Percentiles rank a stretch among this genome's conserved stretches.
These are phyloP conservation scores for Schrenkiella parvula DNA, from an alignment of 345 rosid species.

Conservation along the genomic window DNA sequence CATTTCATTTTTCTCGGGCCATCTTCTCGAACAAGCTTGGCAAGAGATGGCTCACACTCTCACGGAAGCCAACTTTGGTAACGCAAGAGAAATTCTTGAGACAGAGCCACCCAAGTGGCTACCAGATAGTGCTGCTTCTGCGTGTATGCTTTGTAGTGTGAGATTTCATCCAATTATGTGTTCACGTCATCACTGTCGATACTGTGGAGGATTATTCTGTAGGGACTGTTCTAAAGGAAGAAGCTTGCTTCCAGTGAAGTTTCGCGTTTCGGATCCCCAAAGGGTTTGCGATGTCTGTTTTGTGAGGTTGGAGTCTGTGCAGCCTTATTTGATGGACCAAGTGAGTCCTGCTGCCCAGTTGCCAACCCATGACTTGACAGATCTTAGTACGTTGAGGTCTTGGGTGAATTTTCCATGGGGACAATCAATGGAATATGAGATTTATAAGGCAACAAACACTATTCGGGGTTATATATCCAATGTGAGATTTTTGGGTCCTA, in stretches of 20 bases:
- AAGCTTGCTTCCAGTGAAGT: constrained; percentile 78
- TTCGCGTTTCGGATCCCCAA: constrained; percentile 63
- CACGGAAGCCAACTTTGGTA: constrained; percentile 66
- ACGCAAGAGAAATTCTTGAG: constrained; percentile 64
- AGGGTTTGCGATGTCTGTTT: constrained; percentile 93
- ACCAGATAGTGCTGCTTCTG: constrained; percentile 80
- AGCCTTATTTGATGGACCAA: constrained; percentile 85
- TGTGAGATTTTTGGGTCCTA: constrained; percentile 37
- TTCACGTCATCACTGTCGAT: constrained; percentile 94
- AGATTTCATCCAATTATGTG: constrained; percentile 95
- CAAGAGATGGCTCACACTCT: constrained; percentile 92
- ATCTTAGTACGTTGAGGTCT: constrained; percentile 94
- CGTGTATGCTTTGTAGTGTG: constrained; percentile 83
- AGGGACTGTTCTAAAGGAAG: constrained; percentile 84
- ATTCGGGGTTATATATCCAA: constrained; percentile 60
- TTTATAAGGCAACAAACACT: constrained; percentile 86
- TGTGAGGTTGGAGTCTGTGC: constrained; percentile 80
- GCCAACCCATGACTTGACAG: constrained; percentile 83
- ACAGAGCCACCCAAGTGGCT: constrained; percentile 90
- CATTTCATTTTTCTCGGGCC: constrained; percentile 57
- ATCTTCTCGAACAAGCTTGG: constrained; percentile 93
- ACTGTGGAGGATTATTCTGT: constrained; percentile 92
- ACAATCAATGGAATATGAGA: constrained; percentile 86
- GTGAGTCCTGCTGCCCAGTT: constrained; percentile 90
- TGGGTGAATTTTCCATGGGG: constrained; percentile 99